Evolutionary conservation across 345 rosid species (phyloP).

Genomic region (Linum lewisii): DNA sequence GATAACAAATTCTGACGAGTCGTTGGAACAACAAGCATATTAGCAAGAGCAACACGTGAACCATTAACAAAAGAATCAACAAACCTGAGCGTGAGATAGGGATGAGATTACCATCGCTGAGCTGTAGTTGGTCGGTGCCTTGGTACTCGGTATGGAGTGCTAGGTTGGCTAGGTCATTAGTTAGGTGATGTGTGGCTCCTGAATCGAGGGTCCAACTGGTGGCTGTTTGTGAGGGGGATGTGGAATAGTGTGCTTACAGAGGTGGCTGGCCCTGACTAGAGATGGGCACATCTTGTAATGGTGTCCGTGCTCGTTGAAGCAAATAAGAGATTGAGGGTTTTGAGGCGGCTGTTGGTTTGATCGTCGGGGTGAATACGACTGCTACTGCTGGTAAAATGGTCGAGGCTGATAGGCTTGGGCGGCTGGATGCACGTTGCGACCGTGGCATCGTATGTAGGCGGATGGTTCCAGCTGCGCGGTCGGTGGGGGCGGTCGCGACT

Average conservation of each 20-base stretch:
- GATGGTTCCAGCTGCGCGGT: no score
- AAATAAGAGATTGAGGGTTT: no score
- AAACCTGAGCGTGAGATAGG: not conserved
- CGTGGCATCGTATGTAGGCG: no score
- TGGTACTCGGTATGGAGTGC: not conserved
- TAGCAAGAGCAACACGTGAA: not conserved
- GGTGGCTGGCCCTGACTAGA: not conserved
- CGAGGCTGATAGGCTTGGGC: no score
- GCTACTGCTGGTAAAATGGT: no score
- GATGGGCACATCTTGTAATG: no score
- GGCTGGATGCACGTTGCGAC: no score
- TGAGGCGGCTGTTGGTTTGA: no score
- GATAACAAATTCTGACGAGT: not conserved
- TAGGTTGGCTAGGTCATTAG: not conserved
- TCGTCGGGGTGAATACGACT: no score
- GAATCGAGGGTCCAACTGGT: not conserved
- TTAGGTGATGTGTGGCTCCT: not conserved
- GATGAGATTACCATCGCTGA: not conserved
- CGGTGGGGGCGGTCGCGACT: no score
- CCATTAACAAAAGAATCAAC: not conserved
- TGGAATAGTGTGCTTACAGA: no score
- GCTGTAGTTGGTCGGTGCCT: not conserved
- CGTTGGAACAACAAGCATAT: not conserved
- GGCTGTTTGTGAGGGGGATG: not conserved
- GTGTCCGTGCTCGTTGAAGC: no score